Evolutionary conservation across 164 flowering plant species (phyloP).

Genomic region (Piper longum): DNA sequence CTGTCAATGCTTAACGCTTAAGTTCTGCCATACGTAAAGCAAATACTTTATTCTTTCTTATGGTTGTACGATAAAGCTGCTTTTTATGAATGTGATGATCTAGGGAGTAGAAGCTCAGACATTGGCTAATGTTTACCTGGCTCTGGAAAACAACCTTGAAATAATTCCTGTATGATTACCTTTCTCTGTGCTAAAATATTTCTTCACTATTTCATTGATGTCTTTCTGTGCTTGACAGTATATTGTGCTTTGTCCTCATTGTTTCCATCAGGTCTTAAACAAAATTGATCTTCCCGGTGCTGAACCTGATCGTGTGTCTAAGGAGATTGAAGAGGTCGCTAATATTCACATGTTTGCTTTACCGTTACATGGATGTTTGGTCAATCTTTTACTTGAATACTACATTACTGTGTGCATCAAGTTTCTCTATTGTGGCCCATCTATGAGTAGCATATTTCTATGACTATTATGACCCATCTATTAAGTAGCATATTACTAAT

Average conservation of each 20-base stretch:
- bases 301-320: slow-evolving; percentile 62
- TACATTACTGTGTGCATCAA: not conserved
- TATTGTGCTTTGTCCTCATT: not conserved
- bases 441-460: too few relatives aligned
- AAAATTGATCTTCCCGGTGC: slow-evolving; percentile 99
- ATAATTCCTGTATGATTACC: slow-evolving; percentile 68
- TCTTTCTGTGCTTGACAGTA: not conserved
- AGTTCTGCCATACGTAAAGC: not conserved
- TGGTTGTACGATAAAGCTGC: not conserved
- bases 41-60: not conserved
- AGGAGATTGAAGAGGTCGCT: slow-evolving; percentile 96
- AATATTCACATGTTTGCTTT: not conserved
- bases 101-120: slow-evolving; percentile 99
- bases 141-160: slow-evolving; percentile 84
- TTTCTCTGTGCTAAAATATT: not conserved
- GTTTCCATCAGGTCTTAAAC: slow-evolving; percentile 56
- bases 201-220: not conserved
- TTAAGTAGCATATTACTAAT: too few relatives aligned
- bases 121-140: slow-evolving; percentile 88
- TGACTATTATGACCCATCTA: too few relatives aligned
- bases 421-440: too few relatives aligned
- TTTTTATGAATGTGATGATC: slow-evolving; percentile 7
- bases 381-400: not conserved
- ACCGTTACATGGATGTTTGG: not conserved
- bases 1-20: too few relatives aligned